Percentiles rank a stretch among this genome's conserved stretches.
phyloP scores from a whole-genome alignment of 2,329 filamentous ascomycete species.

The Blastomyces emzantsi region DNA sequence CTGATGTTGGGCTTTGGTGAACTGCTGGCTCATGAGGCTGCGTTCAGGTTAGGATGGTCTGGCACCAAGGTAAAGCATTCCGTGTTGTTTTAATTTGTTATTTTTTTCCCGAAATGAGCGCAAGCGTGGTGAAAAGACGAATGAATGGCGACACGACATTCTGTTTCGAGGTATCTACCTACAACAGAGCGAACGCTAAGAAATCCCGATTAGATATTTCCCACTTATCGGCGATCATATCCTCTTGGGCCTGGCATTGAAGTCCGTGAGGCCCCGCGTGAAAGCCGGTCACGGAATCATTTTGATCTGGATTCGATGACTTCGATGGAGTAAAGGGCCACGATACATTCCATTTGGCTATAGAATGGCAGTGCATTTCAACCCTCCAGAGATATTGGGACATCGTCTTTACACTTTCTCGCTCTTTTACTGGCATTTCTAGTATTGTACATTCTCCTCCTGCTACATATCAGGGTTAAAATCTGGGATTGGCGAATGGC shows the following conservation, averaged over 20 bases:
- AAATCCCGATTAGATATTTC: conserved; percentile 43
- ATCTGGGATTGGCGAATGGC: conserved; percentile 10
- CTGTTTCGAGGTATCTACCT: not conserved
- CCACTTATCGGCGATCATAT: conserved; percentile 52
- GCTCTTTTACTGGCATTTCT: not conserved
- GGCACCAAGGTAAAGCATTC: conserved; percentile 67
- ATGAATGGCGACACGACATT: not conserved
- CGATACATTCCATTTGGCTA: not conserved
- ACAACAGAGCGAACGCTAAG: not conserved
- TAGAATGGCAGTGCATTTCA: not conserved
- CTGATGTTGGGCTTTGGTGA: conserved; percentile 98
- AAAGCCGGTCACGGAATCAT: conserved; percentile 42
- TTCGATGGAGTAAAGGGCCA: conserved; percentile 51
- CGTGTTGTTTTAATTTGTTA: not conserved
- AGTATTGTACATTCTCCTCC: not conserved
- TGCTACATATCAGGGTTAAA: not conserved
- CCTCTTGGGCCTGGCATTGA: conserved; percentile 76
- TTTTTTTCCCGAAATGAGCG: too few species aligned
- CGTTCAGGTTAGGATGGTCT: conserved; percentile 87
- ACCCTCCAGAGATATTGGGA: not conserved
- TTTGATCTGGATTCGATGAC: conserved; percentile 57
- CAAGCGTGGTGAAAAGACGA: too few species aligned
- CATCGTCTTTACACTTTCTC: not conserved
- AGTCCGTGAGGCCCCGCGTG: conserved; percentile 57
- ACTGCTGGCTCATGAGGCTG: conserved; percentile 90